These are phyloP conservation scores for Hansenula anomala DNA, from an alignment of 1,139 yeast genomes.

Conservation along the genomic window DNA sequence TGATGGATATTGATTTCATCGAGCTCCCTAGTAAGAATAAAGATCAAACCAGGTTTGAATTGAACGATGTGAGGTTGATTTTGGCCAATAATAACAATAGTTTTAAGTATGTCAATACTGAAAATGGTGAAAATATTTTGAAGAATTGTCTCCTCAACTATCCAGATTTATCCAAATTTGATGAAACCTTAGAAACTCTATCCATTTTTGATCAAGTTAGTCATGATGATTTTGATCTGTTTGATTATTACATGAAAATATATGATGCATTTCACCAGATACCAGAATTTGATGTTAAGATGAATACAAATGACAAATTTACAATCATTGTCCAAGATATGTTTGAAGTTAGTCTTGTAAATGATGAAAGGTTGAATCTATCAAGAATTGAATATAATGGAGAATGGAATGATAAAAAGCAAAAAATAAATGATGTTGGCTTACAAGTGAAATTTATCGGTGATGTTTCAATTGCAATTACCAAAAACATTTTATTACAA, in stretches of 20 bases:
- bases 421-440: constrained; percentile 8
- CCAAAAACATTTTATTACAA: not conserved
- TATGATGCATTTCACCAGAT: constrained; percentile 3
- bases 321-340: constrained; percentile 5
- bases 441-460: constrained; percentile 1
- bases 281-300: constrained; percentile 4
- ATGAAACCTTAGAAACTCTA: constrained; percentile 13
- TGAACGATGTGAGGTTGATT: constrained; percentile 13
- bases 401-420: not conserved
- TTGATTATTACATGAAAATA: constrained; percentile 12
- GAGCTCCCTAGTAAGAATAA: constrained; percentile 6
- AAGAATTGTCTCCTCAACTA: constrained; percentile 10
- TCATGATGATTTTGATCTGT: constrained; percentile 16
- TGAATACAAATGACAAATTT: constrained; percentile 17
- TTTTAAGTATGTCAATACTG: constrained; percentile 12
- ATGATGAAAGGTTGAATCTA: constrained; percentile 12
- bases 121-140: constrained; percentile 11
- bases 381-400: not conserved
- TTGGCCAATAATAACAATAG: constrained; percentile 20
- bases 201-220: constrained; percentile 20
- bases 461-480: not conserved
- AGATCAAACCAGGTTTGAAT: constrained; percentile 11
- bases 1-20: constrained; percentile 20
- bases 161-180: constrained; percentile 14
- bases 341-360: constrained; percentile 8